Base-by-base conservation (phyloP, 1,139 yeast species). In the Pichia sp. region DNA sequence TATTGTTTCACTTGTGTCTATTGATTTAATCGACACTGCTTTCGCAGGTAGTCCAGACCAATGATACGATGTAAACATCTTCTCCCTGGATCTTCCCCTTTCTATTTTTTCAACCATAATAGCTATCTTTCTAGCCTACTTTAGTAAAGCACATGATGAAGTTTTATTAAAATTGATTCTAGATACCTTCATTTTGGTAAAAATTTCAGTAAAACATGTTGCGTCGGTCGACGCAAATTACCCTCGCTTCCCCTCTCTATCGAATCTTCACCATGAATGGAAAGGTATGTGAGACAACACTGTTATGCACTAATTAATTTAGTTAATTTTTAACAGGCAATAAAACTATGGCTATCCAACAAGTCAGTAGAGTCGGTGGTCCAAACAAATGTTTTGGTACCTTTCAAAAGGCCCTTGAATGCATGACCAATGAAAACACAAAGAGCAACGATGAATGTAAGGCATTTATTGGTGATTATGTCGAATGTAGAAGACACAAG, bases 11-110 rank as follows among this genome's bases (percentile, higher is more conserved):
- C 36, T 32, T 8, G 22, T 16, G 67, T 69, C 56, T 69, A 59
- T 58, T n/a, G 70, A 25, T 15, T 16, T 71, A 34, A 71, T 43
- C 35, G 42, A 54, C 8, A 59, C 59, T 46, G 62, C 62, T 15
- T 73, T 61, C 3, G 68, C 53, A 3, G 77, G 67, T 11, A 57
- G 52, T 1, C 77, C 79, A 1, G 75, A 64, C 79, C 79, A 76
- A 39, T 49, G 47, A 20, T 12, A 35, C 3, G 24, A 20, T 3
- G 23, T 20, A 7, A 35, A 35, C 4, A 35, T 11, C 2, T 4
- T 7, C 4, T 35, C 38, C 20, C 16, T 35, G 11, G 38, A 20
- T 3, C 38, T 7, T 20, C 38, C 38, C 13, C 38, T 35, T 20
- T 35, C 36, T 16, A 15, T 4, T 11, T 9, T 22, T 32, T 32